These are phyloP conservation scores for Hypseocharis bilobata DNA, from an alignment of 441 rosid species.

Conservation along the genomic window DNA sequence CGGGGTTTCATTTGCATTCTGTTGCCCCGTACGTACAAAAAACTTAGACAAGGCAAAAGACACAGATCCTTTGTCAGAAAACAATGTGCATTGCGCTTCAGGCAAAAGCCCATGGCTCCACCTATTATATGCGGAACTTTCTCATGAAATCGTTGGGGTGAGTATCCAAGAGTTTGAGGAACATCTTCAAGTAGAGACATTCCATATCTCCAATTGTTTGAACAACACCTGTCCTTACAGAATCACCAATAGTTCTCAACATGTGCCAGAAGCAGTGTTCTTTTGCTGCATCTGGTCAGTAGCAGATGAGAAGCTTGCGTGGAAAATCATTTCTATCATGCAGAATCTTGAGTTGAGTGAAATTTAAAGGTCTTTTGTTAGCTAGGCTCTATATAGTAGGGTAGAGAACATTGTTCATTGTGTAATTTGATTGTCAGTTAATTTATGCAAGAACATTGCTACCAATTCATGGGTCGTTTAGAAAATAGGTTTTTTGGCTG, in stretches of 20 bases:
- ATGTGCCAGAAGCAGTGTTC: conserved; percentile 24
- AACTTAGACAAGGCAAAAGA: conserved; percentile 15
- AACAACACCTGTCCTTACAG: conserved; percentile 56
- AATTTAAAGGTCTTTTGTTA: background rate
- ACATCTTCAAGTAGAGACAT: conserved; percentile 47
- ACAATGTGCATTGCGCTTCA: conserved; percentile 5
- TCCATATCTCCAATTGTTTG: conserved; percentile 35
- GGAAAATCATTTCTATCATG: conserved; percentile 52
- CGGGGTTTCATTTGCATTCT: conserved; percentile 43
- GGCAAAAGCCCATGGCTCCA: conserved; percentile 27
- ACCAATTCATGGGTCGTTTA: too few species aligned
- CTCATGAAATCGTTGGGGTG: conserved; percentile 25
- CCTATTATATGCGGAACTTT: conserved; percentile 30
- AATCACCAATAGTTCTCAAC: conserved; percentile 14
- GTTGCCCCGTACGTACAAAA: conserved; percentile 37
- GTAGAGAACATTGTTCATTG: too few species aligned
- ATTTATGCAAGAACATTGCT: too few species aligned
- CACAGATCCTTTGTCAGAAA: conserved; percentile 15
- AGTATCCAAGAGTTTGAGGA: conserved; percentile 38
- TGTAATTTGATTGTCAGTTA: too few species aligned
- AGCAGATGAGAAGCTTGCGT: conserved; percentile 54
- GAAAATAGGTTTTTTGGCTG: too few species aligned
- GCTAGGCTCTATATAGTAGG: too few species aligned
- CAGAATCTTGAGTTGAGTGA: conserved; percentile 16
- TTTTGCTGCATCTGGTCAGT: conserved; percentile 70